Percentiles rank a stretch among this genome's conserved stretches.
These are phyloP conservation scores for Sordariomycetes sp. DNA, from an alignment of 2,329 filamentous ascomycete genomes.

Conservation along the genomic window DNA sequence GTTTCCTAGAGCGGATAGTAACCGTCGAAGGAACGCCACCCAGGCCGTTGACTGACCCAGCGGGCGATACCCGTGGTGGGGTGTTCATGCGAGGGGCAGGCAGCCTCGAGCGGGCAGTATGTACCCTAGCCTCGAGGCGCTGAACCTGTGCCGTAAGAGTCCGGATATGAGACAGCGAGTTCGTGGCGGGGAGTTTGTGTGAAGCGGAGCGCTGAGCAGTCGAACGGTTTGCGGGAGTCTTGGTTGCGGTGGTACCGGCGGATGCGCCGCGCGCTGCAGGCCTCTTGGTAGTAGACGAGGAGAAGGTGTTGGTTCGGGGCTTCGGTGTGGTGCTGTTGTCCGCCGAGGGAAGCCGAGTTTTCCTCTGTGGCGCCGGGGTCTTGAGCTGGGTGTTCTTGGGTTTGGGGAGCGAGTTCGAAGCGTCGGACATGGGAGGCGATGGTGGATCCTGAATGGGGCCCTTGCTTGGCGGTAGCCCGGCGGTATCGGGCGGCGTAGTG, in stretches of 20 bases:
- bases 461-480: conserved; percentile 40
- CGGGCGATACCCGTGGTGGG: conserved; percentile 72
- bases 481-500: conserved; percentile 69
- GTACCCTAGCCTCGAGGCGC: conserved; percentile 84
- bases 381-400: conserved; percentile 29
- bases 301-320: conserved; percentile 35
- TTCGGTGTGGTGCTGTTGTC: conserved; percentile 46
- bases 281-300: conserved; percentile 25
- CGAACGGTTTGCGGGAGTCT: conserved; percentile 32
- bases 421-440: conserved; percentile 87
- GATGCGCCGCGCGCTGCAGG: conserved; percentile 25
- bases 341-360: conserved; percentile 42
- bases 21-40: conserved; percentile 41
- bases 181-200: conserved; percentile 43
- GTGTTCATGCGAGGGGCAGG: conserved; percentile 63
- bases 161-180: conserved; percentile 84
- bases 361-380: conserved; percentile 28
- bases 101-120: conserved; percentile 82
- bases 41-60: conserved; percentile 31
- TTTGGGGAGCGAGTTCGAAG: conserved; percentile 51
- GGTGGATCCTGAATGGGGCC: conserved; percentile 70
- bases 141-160: conserved; percentile 95
- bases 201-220: conserved; percentile 46
- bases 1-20: conserved; percentile 60
- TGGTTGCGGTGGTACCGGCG: conserved; percentile 32